Conservation (phyloP, 257 asterid genomes). For the Orobanche coerulescens region DNA sequence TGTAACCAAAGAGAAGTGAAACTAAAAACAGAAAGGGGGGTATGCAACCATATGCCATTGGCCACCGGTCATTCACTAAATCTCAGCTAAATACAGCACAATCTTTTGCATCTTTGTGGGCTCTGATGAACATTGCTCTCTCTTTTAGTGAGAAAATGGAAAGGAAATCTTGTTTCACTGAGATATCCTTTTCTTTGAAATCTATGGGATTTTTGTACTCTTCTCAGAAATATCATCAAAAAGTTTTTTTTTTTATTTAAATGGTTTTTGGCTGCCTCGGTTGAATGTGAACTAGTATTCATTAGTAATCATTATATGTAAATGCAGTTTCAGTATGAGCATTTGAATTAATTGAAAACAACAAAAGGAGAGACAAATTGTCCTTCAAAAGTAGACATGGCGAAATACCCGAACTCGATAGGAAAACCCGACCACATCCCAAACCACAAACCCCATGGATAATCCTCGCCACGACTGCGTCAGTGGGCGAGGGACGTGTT, state of each 20-base stretch:
- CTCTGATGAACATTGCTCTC: slow-evolving; percentile 27
- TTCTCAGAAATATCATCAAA: slow-evolving; percentile 1
- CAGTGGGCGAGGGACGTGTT: too few relatives aligned
- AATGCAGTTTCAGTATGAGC: neutral
- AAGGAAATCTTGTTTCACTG: slow-evolving; percentile 38
- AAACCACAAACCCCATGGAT: too few relatives aligned
- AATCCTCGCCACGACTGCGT: too few relatives aligned
- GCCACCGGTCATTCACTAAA: slow-evolving; percentile 48
- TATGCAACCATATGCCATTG: slow-evolving; percentile 27
- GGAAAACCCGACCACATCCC: too few relatives aligned
- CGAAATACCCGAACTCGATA: too few relatives aligned
- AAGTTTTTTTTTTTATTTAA: neutral
- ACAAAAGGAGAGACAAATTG: neutral
- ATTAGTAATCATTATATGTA: slow-evolving; percentile 36
- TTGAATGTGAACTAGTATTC: slow-evolving; percentile 22
- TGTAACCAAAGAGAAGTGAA: slow-evolving; percentile 28
- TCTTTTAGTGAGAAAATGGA: slow-evolving; percentile 29
- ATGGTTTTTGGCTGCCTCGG: slow-evolving; percentile 19
- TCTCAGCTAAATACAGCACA: slow-evolving; percentile 46
- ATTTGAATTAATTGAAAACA: too few relatives aligned
- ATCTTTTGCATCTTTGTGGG: slow-evolving; percentile 54
- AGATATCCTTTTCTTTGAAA: slow-evolving; percentile 31
- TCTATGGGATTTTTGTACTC: slow-evolving; percentile 26
- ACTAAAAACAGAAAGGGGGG: slow-evolving; percentile 23
- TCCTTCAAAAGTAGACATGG: too few relatives aligned